phyloP scores from a whole-genome alignment of 768 basidiomycete genomes.

The Cyclocybe cylindracea region DNA sequence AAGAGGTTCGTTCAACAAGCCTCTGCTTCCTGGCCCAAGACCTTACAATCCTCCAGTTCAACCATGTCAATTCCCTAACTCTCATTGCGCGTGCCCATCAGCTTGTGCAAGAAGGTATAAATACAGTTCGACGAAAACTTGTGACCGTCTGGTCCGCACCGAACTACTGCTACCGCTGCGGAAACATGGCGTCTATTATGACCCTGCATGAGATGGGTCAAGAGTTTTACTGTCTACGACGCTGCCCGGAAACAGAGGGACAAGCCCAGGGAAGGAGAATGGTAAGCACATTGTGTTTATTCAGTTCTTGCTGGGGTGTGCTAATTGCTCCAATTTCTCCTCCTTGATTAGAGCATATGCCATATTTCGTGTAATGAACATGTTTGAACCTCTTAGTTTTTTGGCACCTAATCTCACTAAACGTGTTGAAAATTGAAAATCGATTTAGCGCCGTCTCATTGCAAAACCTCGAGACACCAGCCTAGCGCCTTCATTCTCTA shows the following conservation, averaged over 20 bases:
- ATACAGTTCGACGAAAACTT: conserved; percentile 91
- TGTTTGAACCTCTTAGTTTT: neutral
- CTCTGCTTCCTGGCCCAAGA: neutral
- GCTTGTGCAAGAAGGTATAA: conserved; percentile 96
- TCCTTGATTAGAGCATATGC: conserved; percentile 44
- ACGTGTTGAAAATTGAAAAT: too few species aligned
- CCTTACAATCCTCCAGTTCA: conserved; percentile 58
- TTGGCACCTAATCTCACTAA: neutral
- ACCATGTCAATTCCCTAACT: conserved; percentile 83
- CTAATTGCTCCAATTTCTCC: neutral
- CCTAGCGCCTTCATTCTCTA: too few species aligned
- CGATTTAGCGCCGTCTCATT: too few species aligned
- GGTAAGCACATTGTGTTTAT: conserved; percentile 45
- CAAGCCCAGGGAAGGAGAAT: conserved; percentile 72
- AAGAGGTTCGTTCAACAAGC: conserved; percentile 56
- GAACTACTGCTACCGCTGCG: conserved; percentile 67
- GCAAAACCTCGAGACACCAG: too few species aligned
- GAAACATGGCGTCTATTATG: conserved; percentile 90
- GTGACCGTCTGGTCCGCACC: conserved; percentile 95
- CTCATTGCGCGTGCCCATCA: conserved; percentile 97
- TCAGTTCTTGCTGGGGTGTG: neutral
- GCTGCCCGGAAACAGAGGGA: conserved; percentile 92
- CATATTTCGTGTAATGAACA: conserved; percentile 28
- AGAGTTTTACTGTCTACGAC: conserved; percentile 79
- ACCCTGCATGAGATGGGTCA: conserved; percentile 34